Conservation (phyloP, 1,284 basidiomycete species). For the Melanopsichium pennsylvanicum region DNA sequence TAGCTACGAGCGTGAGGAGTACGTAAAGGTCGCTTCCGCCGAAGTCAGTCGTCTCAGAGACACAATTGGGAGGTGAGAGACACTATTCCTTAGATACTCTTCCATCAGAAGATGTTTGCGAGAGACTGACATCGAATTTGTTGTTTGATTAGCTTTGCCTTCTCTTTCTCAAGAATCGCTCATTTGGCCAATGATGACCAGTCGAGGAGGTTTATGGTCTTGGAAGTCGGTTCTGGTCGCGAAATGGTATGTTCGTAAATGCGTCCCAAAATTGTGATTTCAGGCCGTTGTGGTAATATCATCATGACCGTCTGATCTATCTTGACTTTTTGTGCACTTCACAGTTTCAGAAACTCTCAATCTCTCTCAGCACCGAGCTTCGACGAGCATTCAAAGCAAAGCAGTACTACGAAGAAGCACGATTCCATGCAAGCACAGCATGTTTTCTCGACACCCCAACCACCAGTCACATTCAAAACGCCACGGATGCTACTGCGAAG, state of each 20-base stretch:
- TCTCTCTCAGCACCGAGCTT: constrained; percentile 15
- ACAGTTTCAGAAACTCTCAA: constrained; percentile 35
- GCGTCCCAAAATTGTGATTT: too few relatives aligned
- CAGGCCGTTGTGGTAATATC: not conserved
- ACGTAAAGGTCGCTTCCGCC: constrained; percentile 13
- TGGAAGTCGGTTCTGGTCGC: constrained; percentile 35
- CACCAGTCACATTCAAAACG: too few relatives aligned
- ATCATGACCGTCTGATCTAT: not conserved
- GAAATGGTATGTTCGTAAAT: constrained; percentile 25
- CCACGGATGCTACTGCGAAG: not conserved
- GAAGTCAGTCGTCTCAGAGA: constrained; percentile 3
- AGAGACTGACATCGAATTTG: too few relatives aligned
- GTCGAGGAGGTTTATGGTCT: constrained; percentile 36
- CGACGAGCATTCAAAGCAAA: constrained; percentile 31
- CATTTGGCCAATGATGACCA: constrained; percentile 37
- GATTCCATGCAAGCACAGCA: constrained; percentile 43
- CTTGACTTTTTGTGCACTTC: not conserved
- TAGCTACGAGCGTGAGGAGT: constrained; percentile 38
- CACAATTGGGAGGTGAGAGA: constrained; percentile 6
- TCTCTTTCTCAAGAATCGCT: constrained; percentile 35
- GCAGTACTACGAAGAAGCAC: constrained; percentile 44
- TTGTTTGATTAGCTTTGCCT: constrained; percentile 13
- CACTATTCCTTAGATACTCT: too few relatives aligned
- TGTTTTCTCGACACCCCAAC: constrained; percentile 5
- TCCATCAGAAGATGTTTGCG: too few relatives aligned